phyloP scores from a whole-genome alignment of 306 rosid species.

The Glycine soja region DNA sequence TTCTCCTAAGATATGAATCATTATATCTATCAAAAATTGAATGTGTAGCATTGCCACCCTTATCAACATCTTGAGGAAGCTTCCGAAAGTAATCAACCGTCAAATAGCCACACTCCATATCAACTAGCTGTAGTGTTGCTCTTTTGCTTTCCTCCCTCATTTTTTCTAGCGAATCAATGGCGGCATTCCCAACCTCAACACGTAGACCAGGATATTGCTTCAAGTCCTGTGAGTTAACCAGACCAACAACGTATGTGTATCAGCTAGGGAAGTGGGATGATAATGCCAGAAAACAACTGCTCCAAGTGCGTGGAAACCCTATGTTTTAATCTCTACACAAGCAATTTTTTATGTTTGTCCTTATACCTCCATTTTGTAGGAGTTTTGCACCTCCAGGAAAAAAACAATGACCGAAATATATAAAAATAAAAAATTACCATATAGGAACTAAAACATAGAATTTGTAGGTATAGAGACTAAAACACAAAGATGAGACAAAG shows the following conservation, averaged over 20 bases:
- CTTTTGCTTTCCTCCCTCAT: constrained; percentile 94
- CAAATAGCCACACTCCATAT: constrained; percentile 92
- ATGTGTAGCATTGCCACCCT: constrained; percentile 98
- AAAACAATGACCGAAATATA: too few relatives aligned
- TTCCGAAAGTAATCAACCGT: constrained; percentile 93
- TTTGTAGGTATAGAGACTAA: too few relatives aligned
- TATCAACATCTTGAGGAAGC: constrained; percentile 95
- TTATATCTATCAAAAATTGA: constrained; percentile 93
- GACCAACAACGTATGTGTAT: background rate
- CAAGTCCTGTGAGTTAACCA: constrained; percentile 63
- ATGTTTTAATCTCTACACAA: too few relatives aligned
- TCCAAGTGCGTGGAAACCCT: too few relatives aligned
- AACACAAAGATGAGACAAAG: too few relatives aligned
- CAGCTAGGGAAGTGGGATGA: too few relatives aligned
- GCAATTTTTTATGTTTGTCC: too few relatives aligned
- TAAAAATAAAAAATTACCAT: too few relatives aligned
- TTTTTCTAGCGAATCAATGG: constrained; percentile 77
- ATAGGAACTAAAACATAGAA: too few relatives aligned
- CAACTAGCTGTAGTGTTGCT: constrained; percentile 83
- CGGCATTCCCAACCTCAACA: constrained; percentile 87
- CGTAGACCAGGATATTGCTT: constrained; percentile 93
- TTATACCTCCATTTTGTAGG: too few relatives aligned
- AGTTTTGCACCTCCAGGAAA: too few relatives aligned
- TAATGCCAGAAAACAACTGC: too few relatives aligned
- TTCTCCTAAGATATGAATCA: constrained; percentile 87